Percentiles rank a stretch among this genome's conserved stretches.
These are phyloP conservation scores for Sanghuangporus sanghuang DNA, from an alignment of 1,284 basidiomycete genomes.

Conservation along the genomic window DNA sequence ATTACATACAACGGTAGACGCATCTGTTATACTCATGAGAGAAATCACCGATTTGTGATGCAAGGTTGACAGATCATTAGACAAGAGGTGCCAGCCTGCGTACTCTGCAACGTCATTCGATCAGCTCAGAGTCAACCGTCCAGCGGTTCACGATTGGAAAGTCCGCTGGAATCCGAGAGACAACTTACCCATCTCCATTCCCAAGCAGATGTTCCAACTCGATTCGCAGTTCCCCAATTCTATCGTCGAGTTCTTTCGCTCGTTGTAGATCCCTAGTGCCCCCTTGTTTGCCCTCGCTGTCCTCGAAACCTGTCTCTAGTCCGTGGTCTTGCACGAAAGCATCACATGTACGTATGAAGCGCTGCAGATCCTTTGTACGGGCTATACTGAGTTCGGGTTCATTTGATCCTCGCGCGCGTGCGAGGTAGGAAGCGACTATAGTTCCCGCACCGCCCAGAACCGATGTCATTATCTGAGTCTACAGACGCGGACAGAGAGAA, in stretches of 20 bases:
- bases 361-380: slow-evolving; percentile 53
- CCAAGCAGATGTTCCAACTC: slow-evolving; percentile 15
- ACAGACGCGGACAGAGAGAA: not conserved
- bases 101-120: not conserved
- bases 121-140: not conserved
- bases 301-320: slow-evolving; percentile 24
- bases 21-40: too few species aligned
- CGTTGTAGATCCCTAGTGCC: not conserved
- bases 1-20: too few species aligned
- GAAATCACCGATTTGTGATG: not conserved
- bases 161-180: not conserved
- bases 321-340: slow-evolving; percentile 56
- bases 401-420: slow-evolving; percentile 57
- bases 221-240: slow-evolving; percentile 5
- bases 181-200: slow-evolving; percentile 14
- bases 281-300: not conserved
- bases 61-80: not conserved
- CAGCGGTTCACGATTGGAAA: not conserved
- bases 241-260: not conserved
- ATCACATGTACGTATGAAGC: slow-evolving; percentile 54
- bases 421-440: slow-evolving; percentile 63
- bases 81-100: not conserved
- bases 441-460: slow-evolving; percentile 53
- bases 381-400: slow-evolving; percentile 57
- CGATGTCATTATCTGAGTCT: slow-evolving; percentile 29